Percentiles rank a stretch among this genome's conserved stretches.
These are phyloP conservation scores for Kodamaea leandrae DNA, from an alignment of 805 yeast genomes.

Conservation along the genomic window DNA sequence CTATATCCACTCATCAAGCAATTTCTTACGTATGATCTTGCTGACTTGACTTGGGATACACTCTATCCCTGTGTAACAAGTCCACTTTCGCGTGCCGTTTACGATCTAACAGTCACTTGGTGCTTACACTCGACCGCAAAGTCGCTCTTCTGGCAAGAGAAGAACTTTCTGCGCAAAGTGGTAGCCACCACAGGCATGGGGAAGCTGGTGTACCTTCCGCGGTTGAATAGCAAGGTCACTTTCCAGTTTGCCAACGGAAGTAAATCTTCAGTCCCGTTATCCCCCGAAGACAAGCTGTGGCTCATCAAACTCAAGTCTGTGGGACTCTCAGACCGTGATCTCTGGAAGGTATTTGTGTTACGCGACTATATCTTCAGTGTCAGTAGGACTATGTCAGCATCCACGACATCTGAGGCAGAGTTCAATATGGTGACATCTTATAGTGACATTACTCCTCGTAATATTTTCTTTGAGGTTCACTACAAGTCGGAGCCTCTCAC, in stretches of 20 bases:
- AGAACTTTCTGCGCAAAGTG: conserved; percentile 12
- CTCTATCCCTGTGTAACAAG: conserved; percentile 64
- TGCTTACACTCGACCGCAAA: conserved; percentile 55
- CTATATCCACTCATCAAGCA: conserved; percentile 78
- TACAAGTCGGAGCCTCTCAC: conserved; percentile 35
- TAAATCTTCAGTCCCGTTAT: conserved; percentile 33
- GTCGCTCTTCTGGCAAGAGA: conserved; percentile 77
- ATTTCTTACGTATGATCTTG: conserved; percentile 72
- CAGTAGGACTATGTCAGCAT: conserved; percentile 32
- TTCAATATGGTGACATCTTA: conserved; percentile 9
- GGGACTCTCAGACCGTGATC: conserved; percentile 69
- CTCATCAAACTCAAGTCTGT: conserved; percentile 64
- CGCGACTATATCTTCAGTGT: conserved; percentile 66
- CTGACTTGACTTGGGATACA: conserved; percentile 62
- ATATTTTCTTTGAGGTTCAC: conserved; percentile 36
- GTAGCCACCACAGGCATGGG: conserved; percentile 21
- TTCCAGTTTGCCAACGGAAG: conserved; percentile 14
- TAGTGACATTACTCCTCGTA: conserved; percentile 28
- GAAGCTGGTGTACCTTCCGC: conserved; percentile 32
- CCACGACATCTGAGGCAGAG: not conserved
- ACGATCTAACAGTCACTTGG: conserved; percentile 68
- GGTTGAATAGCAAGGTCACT: conserved; percentile 12
- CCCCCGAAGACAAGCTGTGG: conserved; percentile 70
- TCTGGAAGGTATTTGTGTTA: conserved; percentile 79
- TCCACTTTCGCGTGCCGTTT: conserved; percentile 66